phyloP scores from a whole-genome alignment of 495 filamentous ascomycete genomes.

The Hamigera avellanea region DNA sequence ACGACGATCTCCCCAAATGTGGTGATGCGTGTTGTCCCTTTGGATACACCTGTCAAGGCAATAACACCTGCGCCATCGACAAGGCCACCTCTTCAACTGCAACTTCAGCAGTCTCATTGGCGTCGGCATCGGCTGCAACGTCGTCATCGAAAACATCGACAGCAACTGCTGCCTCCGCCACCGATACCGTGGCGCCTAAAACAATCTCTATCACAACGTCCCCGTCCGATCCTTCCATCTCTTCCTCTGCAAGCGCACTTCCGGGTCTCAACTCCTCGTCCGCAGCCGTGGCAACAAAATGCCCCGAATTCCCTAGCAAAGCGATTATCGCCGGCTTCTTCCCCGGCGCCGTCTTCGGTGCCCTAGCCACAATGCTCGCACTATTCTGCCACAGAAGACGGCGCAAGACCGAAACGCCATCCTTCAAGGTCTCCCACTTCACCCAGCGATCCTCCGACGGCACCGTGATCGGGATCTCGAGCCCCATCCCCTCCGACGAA shows the following conservation, averaged over 20 bases:
- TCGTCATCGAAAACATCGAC: slow-evolving; percentile 11
- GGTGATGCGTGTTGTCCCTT: slow-evolving; percentile 60
- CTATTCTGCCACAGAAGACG: slow-evolving; percentile 31
- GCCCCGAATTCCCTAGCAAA: slow-evolving; percentile 35
- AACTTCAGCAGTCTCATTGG: slow-evolving; percentile 16
- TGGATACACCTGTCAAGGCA: slow-evolving; percentile 56
- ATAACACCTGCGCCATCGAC: slow-evolving; percentile 27
- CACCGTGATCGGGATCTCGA: slow-evolving; percentile 38
- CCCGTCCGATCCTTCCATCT: slow-evolving; percentile 1
- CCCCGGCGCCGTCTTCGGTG: slow-evolving; percentile 46
- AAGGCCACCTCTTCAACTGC: slow-evolving; percentile 23
- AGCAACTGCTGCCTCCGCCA: slow-evolving; percentile 2
- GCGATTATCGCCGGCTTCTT: slow-evolving; percentile 54
- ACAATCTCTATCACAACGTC: slow-evolving; percentile 8
- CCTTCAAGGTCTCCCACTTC: slow-evolving; percentile 10
- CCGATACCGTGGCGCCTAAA: slow-evolving; percentile 9
- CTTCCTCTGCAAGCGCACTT: slow-evolving; percentile 6
- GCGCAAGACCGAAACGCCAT: slow-evolving; percentile 8
- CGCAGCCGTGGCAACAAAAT: slow-evolving; percentile 8
- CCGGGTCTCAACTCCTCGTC: slow-evolving; percentile 5
- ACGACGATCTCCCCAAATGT: slow-evolving; percentile 43
- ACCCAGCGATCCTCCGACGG: slow-evolving; percentile 29
- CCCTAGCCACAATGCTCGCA: slow-evolving; percentile 30
- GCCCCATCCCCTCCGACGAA: slow-evolving; percentile 41
- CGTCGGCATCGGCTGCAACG: slow-evolving; percentile 16